Conservation (phyloP, 768 basidiomycete genomes). For the Tephrocybe rancida region DNA sequence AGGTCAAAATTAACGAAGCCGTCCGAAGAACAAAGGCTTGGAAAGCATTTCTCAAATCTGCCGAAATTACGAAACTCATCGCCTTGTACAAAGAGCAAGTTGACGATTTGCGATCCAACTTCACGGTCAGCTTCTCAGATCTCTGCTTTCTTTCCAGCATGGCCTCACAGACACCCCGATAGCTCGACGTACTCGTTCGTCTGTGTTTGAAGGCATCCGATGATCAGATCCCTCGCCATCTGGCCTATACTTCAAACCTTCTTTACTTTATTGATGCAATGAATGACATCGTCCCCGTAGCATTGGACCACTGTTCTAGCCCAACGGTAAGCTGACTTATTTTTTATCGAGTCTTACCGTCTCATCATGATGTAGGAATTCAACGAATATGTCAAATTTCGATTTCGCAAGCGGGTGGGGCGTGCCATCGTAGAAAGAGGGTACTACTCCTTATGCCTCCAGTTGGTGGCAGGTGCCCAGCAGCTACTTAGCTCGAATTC, state of each 20-base stretch:
- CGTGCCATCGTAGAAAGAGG: not conserved
- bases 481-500: not conserved
- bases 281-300: not conserved
- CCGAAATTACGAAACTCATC: not conserved
- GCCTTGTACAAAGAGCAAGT: not conserved
- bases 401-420: conserved; percentile 6
- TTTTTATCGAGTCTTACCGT: not conserved
- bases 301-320: not conserved
- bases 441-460: not conserved
- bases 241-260: not conserved
- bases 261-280: conserved; percentile 2
- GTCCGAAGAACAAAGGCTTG: not conserved
- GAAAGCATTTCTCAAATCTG: not conserved
- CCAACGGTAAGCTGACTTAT: not conserved
- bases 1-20: not conserved
- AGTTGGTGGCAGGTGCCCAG: not conserved
- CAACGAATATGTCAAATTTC: conserved; percentile 8
- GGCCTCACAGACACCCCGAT: not conserved
- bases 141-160: not conserved
- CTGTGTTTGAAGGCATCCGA: not conserved
- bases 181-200: not conserved
- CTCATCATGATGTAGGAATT: not conserved
- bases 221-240: not conserved
- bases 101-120: not conserved
- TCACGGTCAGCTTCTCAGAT: not conserved